phyloP scores from a whole-genome alignment of 2,329 filamentous ascomycete species.

The Fusarium sp. region DNA sequence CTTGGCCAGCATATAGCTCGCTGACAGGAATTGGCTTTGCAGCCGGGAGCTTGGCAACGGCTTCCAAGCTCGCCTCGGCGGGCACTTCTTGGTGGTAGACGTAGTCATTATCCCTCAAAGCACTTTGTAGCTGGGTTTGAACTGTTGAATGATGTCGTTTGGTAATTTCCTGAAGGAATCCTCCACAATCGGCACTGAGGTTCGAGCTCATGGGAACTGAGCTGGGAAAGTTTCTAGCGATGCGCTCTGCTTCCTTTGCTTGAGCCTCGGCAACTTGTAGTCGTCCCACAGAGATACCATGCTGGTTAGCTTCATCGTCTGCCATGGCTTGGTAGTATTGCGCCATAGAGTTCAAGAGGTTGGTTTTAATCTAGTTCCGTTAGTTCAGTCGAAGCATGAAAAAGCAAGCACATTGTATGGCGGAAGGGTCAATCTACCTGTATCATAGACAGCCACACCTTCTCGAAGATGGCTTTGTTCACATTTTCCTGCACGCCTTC shows the following conservation, averaged over 20 bases:
- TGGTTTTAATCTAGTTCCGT: slow-evolving; percentile 74
- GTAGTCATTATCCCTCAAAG: slow-evolving; percentile 95
- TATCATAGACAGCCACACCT: slow-evolving; percentile 86
- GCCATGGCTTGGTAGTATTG: slow-evolving; percentile 94
- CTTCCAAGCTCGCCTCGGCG: slow-evolving; percentile 81
- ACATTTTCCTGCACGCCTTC: slow-evolving; percentile 96
- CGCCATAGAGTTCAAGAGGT: slow-evolving; percentile 84
- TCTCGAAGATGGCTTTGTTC: slow-evolving; percentile 90
- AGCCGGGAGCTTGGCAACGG: slow-evolving; percentile 90
- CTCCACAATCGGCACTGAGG: slow-evolving; percentile 81
- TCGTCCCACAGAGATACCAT: slow-evolving; percentile 85
- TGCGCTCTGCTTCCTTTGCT: slow-evolving; percentile 80
- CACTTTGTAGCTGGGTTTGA: slow-evolving; percentile 80
- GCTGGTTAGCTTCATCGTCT: slow-evolving; percentile 88
- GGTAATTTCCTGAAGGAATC: slow-evolving; percentile 79
- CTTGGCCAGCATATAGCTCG: slow-evolving; percentile 95
- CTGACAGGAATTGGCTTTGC: slow-evolving; percentile 97
- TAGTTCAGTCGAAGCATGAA: slow-evolving; percentile 11
- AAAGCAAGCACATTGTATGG: neutral
- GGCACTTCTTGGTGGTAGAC: slow-evolving; percentile 97
- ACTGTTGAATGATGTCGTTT: slow-evolving; percentile 85
- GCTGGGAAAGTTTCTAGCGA: slow-evolving; percentile 82
- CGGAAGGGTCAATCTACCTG: slow-evolving; percentile 64
- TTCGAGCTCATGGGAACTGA: slow-evolving; percentile 85
- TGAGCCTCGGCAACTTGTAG: slow-evolving; percentile 83